These are phyloP conservation scores for Extremus antarcticus DNA, from an alignment of 495 filamentous ascomycete species.

Conservation along the genomic window DNA sequence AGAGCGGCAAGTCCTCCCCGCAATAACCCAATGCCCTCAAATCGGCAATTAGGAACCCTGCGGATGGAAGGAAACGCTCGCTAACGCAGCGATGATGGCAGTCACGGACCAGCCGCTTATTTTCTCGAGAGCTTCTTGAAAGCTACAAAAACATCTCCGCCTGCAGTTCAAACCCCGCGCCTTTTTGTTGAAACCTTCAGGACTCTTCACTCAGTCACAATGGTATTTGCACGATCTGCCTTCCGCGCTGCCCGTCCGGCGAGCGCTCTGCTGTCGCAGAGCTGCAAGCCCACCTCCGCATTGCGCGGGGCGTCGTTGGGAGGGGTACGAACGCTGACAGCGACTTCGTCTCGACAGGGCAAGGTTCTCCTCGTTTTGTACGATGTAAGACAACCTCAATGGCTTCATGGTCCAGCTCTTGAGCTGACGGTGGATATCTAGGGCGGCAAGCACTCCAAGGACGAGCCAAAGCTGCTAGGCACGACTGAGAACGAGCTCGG, in stretches of 20 bases:
- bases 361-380: constrained; percentile 68
- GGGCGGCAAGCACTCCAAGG: constrained; percentile 56
- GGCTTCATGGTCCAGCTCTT: constrained; percentile 3
- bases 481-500: constrained; percentile 98
- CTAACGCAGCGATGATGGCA: constrained; percentile 7
- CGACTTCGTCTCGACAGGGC: constrained; percentile 48
- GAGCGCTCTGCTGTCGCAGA: constrained; percentile 40
- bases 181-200: not conserved
- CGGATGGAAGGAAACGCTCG: not conserved
- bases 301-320: constrained; percentile 29
- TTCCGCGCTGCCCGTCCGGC: constrained; percentile 49
- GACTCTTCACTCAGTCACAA: constrained; percentile 35
- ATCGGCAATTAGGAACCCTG: not conserved
- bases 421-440: constrained; percentile 24
- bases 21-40: not conserved
- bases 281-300: constrained; percentile 25
- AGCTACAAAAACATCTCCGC: constrained; percentile 6
- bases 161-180: not conserved
- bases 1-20: not conserved
- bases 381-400: constrained; percentile 46
- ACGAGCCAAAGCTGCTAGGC: constrained; percentile 80
- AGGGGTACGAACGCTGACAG: constrained; percentile 44
- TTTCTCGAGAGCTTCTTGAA: not conserved
- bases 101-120: not conserved
- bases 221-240: constrained; percentile 60